phyloP scores from a whole-genome alignment of 2,329 filamentous ascomycete genomes.

The Coleophoma cylindrospora region DNA sequence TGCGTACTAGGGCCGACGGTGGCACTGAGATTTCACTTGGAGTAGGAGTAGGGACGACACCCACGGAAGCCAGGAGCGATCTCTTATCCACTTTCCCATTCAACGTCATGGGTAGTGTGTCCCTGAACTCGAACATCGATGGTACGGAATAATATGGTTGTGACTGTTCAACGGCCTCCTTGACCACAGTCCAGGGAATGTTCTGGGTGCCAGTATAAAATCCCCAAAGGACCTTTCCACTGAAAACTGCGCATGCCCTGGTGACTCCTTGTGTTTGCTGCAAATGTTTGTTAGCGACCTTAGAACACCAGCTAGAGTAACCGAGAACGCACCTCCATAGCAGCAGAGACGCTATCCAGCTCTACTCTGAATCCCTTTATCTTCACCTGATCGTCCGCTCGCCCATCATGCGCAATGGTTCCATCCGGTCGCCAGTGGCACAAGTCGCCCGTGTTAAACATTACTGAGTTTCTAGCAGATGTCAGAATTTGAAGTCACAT shows the following conservation, averaged over 20 bases:
- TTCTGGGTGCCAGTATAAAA: conserved; percentile 35
- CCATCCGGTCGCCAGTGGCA: conserved; percentile 49
- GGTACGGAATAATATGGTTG: conserved; percentile 54
- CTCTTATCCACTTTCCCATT: conserved; percentile 55
- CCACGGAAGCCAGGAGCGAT: conserved; percentile 25
- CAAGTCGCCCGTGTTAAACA: conserved; percentile 59
- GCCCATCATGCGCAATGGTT: conserved; percentile 48
- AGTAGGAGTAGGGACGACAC: neutral
- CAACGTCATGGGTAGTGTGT: conserved; percentile 41
- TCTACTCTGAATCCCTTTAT: conserved; percentile 59
- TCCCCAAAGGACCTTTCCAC: conserved; percentile 43
- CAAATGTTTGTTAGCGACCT: neutral
- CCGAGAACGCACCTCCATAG: conserved; percentile 34
- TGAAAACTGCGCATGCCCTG: conserved; percentile 41
- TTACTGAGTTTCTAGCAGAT: conserved; percentile 31
- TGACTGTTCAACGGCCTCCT: conserved; percentile 14
- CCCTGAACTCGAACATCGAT: conserved; percentile 35
- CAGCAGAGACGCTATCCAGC: conserved; percentile 50
- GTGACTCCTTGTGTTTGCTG: conserved; percentile 31
- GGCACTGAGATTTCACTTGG: conserved; percentile 1
- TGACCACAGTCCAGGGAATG: conserved; percentile 24
- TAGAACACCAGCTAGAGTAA: neutral
- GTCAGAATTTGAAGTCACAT: neutral
- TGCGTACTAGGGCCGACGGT: conserved; percentile 10
- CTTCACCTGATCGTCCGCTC: conserved; percentile 58